A percentile compares a stretch with the other conserved stretches of the same genome.
Evolutionary conservation across 352 stramenopile genomes (phyloP).

Genomic region (Pythium scleroteichum): DNA sequence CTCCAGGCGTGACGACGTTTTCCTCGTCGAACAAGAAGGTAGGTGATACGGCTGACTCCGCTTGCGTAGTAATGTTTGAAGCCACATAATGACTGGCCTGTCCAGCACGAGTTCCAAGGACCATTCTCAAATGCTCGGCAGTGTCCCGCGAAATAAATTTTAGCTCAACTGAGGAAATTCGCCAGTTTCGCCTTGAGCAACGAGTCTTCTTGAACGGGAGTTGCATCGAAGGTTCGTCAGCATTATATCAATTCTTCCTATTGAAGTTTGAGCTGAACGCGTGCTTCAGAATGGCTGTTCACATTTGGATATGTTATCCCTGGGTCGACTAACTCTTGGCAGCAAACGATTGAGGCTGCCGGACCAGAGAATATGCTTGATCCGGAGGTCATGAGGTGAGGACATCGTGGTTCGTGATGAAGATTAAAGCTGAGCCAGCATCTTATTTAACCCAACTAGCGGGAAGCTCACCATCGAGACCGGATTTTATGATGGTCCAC

Average conservation of each 20-base stretch:
- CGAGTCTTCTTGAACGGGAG: conserved; percentile 87
- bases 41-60: too few relatives aligned
- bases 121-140: conserved; percentile 88
- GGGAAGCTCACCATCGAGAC: conserved; percentile 95
- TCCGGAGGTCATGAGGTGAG: conserved; percentile 77
- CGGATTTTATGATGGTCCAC: conserved; percentile 92
- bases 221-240: conserved; percentile 85
- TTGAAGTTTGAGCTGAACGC: background rate
- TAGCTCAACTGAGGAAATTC: conserved; percentile 86
- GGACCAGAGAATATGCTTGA: conserved; percentile 89
- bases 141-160: conserved; percentile 96
- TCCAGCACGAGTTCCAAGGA: conserved; percentile 66
- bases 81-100: background rate
- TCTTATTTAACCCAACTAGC: conserved; percentile 26
- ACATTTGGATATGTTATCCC: conserved; percentile 96
- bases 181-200: conserved; percentile 92
- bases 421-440: background rate
- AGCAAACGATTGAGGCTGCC: conserved; percentile 93
- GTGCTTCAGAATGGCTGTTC: conserved; percentile 90
- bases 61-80: background rate
- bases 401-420: background rate
- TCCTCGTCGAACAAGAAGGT: conserved; percentile 73
- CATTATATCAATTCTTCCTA: background rate
- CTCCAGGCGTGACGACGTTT: conserved; percentile 66
- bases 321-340: conserved; percentile 94